A percentile compares a stretch with the other conserved stretches of the same genome.
Conservation (phyloP, 495 filamentous ascomycete genomes). For the Penicillium steckii region DNA sequence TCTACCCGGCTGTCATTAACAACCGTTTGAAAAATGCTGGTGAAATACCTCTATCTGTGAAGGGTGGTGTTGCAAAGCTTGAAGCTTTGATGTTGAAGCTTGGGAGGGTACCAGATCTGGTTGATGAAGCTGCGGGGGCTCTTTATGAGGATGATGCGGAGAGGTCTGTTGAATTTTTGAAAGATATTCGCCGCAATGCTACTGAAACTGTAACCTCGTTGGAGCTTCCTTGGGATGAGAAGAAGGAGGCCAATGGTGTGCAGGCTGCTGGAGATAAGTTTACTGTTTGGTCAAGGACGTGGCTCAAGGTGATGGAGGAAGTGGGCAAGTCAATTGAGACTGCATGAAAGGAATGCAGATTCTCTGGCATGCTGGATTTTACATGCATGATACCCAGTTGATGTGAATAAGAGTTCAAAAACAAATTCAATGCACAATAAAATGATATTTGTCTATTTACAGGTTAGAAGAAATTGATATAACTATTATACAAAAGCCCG, state of each 20-base stretch:
- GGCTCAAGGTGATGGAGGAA: conserved; percentile 47
- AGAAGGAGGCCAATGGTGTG: conserved; percentile 8
- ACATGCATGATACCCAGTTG: not conserved
- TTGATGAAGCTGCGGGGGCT: conserved; percentile 50
- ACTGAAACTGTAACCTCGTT: conserved; percentile 29
- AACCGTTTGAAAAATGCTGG: conserved; percentile 35
- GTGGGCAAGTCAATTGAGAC: conserved; percentile 33
- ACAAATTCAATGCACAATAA: not conserved
- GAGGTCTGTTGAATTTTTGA: conserved; percentile 26
- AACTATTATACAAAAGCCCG: conserved; percentile 11
- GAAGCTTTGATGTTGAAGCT: conserved; percentile 33
- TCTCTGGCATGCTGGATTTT: not conserved
- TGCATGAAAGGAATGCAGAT: not conserved
- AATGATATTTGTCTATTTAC: conserved; percentile 16
- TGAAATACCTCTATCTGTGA: conserved; percentile 11
- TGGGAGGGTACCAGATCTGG: conserved; percentile 38
- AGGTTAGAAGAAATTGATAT: conserved; percentile 9
- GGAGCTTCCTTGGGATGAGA: conserved; percentile 23
- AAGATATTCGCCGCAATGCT: conserved; percentile 27
- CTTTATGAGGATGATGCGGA: conserved; percentile 43
- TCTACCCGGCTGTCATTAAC: conserved; percentile 39
- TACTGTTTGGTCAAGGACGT: conserved; percentile 45
- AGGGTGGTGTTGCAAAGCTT: conserved; percentile 19
- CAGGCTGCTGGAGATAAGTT: conserved; percentile 43
- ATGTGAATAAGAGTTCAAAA: not conserved